Evolutionary conservation across 345 rosid genomes (phyloP), one percentile per base, ranked within the genome.

Genomic region (Hibiscus tridactylites): DNA sequence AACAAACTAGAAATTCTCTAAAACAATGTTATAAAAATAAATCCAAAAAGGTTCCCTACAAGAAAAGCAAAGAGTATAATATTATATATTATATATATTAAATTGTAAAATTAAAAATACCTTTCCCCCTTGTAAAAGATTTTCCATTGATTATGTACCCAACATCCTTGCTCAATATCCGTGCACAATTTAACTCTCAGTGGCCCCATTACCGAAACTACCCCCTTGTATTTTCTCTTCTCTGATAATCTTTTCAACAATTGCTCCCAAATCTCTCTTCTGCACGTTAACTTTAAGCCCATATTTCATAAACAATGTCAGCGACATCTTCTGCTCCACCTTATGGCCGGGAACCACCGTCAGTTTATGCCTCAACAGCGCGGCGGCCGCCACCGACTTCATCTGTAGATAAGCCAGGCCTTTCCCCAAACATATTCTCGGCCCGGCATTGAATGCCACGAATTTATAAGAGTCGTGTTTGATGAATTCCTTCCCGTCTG

Each of bases 391-490:
- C 33, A 95, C 85, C 33, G 98, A 90, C 62, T 92, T 95, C 99
- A 95, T 95, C 67, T 92, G 97, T 13, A 90, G 77, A 78, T 92
- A 95, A 2, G 98, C 99, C 75, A 95, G 54, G 56, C 88, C 91
- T 65, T 87, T 92, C 64, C 98, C 99, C 0, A 95, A 67, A 52
- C 99, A 92, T 12, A 89, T 85, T 76, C 99, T 88, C 1, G 98
- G 98, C 5, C 98, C 99, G 9, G 99, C 99, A 42, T 95, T 95
- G 72, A 95, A 95, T 24, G 99, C 92, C n/a, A 95, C 96, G 64
- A 95, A 95, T 75, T 79, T 92, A 61, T 81, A 95, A 37, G 91
- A 86, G 71, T 92, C 97, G 11, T 81, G 94, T 74, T 60, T 78
- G 9, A 87, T 54, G 66, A 91, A 88, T 6, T 72, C 79, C 72